These are phyloP conservation scores for Ustanciosporium gigantosporum DNA, from an alignment of 1,284 basidiomycete genomes.

Conservation along the genomic window DNA sequence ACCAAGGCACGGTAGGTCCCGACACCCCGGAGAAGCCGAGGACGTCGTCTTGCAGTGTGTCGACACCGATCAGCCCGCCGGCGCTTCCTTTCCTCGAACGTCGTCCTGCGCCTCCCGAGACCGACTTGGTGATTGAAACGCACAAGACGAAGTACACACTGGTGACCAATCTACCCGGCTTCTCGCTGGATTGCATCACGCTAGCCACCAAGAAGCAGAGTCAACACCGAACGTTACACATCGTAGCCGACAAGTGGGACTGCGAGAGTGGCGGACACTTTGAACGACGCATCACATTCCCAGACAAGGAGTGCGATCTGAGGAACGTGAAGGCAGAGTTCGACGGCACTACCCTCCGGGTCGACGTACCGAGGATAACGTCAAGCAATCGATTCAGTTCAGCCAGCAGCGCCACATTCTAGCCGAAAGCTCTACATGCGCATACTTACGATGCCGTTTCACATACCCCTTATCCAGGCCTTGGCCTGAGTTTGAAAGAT, in stretches of 20 bases:
- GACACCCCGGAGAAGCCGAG: too few species aligned
- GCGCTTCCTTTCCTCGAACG: constrained; percentile 42
- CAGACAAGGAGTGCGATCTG: constrained; percentile 44
- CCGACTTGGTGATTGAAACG: constrained; percentile 43
- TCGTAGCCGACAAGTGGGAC: constrained; percentile 55
- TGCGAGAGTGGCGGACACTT: constrained; percentile 45
- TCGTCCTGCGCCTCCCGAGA: constrained; percentile 46
- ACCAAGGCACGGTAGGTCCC: too few species aligned
- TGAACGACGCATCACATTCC: constrained; percentile 53
- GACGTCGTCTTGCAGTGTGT: constrained; percentile 35
- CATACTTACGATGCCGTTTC: too few species aligned
- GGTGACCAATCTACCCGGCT: constrained; percentile 46
- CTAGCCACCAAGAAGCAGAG: constrained; percentile 50
- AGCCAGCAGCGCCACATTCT: constrained; percentile 62
- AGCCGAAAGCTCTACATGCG: too few species aligned
- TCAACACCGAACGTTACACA: constrained; percentile 51
- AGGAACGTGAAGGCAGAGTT: constrained; percentile 43
- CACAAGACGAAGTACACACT: constrained; percentile 30
- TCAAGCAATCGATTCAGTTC: constrained; percentile 11
- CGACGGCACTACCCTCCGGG: constrained; percentile 34
- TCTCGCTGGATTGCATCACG: constrained; percentile 52
- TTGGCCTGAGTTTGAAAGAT: too few species aligned
- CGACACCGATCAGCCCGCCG: constrained; percentile 34
- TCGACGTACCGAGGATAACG: constrained; percentile 28
- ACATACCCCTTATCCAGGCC: too few species aligned